phyloP scores from a whole-genome alignment of 306 rosid genomes.

The Ormosia semicastrata region DNA sequence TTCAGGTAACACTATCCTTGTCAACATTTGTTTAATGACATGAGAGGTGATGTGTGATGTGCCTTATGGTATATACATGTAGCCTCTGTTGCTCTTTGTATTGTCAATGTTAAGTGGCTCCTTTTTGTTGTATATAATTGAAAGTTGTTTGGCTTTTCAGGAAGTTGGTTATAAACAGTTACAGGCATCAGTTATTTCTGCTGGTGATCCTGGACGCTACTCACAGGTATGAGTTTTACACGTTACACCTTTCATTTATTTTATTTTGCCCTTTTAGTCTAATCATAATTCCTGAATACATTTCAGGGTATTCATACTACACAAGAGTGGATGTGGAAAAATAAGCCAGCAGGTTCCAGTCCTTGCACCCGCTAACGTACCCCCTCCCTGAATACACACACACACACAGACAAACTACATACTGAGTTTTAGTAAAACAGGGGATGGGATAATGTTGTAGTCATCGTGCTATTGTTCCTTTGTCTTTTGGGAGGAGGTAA shows the following conservation, averaged over 20 bases:
- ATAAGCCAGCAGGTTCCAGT: conserved; percentile 71
- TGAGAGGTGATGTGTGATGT: neutral
- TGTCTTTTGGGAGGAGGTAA: neutral
- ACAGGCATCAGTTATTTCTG: conserved; percentile 37
- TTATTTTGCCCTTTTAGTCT: neutral
- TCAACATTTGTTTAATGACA: neutral
- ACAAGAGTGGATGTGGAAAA: conserved; percentile 88
- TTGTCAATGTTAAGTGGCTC: neutral
- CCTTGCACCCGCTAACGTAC: conserved; percentile 5
- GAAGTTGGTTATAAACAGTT: conserved; percentile 57
- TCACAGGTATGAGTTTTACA: conserved; percentile 42
- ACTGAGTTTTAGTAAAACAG: neutral
- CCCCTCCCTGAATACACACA: neutral
- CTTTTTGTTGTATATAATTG: neutral
- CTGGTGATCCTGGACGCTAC: conserved; percentile 54
- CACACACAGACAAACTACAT: neutral
- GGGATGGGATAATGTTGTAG: neutral
- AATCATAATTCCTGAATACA: conserved; percentile 16
- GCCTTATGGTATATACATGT: neutral
- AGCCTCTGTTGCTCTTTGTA: neutral
- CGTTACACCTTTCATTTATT: neutral
- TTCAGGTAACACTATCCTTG: conserved; percentile 50
- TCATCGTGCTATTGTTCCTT: neutral
- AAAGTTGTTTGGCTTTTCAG: conserved; percentile 34
- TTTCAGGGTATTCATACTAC: conserved; percentile 62